Percentiles rank a stretch among this genome's conserved stretches.
These are phyloP conservation scores for Baorangia bicolor DNA, from an alignment of 768 basidiomycete species.

Conservation along the genomic window DNA sequence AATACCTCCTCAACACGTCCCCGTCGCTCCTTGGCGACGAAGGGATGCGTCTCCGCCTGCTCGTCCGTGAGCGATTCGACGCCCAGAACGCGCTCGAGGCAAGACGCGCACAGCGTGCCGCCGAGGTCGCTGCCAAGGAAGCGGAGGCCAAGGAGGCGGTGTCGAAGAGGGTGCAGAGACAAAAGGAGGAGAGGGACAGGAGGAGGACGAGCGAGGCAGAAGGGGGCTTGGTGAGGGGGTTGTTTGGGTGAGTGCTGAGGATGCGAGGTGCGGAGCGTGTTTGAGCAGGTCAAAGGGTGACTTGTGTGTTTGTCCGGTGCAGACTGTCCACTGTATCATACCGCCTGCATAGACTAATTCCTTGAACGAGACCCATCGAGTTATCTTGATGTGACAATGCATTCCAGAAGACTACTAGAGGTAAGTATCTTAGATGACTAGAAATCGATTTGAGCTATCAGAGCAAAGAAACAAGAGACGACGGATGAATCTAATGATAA, in stretches of 20 bases:
- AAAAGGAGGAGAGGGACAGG: slow-evolving; percentile 3
- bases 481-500: slow-evolving; percentile 1
- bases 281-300: too few relatives aligned
- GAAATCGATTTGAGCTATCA: not conserved
- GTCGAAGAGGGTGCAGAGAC: slow-evolving; percentile 6
- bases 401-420: not conserved
- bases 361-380: not conserved
- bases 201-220: slow-evolving; percentile 2
- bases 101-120: slow-evolving; percentile 16
- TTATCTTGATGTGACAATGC: not conserved
- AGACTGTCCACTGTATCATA: not conserved
- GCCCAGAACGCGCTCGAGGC: slow-evolving; percentile 19
- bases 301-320: not conserved
- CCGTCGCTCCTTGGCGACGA: slow-evolving; percentile 38
- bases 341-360: not conserved
- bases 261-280: not conserved
- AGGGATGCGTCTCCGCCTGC: slow-evolving; percentile 47
- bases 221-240: slow-evolving; percentile 13
- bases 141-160: slow-evolving; percentile 5
- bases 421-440: not conserved
- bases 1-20: slow-evolving; percentile 57
- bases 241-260: slow-evolving; percentile 12
- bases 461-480: not conserved
- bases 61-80: slow-evolving; percentile 34
- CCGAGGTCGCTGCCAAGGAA: slow-evolving; percentile 22